Percentiles rank a stretch among this genome's conserved stretches.
These are phyloP conservation scores for Penicillium bialowiezense DNA, from an alignment of 495 filamentous ascomycete species.

Conservation along the genomic window DNA sequence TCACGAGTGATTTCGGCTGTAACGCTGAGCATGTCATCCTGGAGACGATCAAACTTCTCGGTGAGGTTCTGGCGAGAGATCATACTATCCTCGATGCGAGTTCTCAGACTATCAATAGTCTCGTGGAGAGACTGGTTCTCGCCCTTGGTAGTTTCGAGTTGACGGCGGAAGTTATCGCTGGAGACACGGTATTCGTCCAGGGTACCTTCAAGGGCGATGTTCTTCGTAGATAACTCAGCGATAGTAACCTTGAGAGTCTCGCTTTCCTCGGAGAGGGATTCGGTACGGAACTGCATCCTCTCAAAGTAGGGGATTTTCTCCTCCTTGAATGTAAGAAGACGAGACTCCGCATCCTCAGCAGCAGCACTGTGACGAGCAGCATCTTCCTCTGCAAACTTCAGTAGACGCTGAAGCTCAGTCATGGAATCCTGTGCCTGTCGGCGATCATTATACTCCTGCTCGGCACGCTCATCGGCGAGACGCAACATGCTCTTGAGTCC, in stretches of 20 bases:
- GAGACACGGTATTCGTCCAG: slow-evolving; percentile 62
- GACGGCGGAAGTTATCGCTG: slow-evolving; percentile 51
- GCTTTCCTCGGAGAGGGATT: slow-evolving; percentile 60
- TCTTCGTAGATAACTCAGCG: slow-evolving; percentile 59
- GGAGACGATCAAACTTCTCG: slow-evolving; percentile 73
- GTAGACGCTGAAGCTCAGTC: slow-evolving; percentile 63
- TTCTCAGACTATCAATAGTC: slow-evolving; percentile 63
- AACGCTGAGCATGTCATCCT: slow-evolving; percentile 79
- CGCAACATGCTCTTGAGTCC: slow-evolving; percentile 54
- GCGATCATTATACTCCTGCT: slow-evolving; percentile 62
- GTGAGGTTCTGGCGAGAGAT: slow-evolving; percentile 74
- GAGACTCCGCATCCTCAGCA: slow-evolving; percentile 61
- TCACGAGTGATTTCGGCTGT: slow-evolving; percentile 74
- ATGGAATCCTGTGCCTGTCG: slow-evolving; percentile 71
- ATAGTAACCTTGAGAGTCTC: slow-evolving; percentile 63
- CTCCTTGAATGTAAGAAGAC: slow-evolving; percentile 50
- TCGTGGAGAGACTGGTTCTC: slow-evolving; percentile 61
- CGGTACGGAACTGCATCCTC: slow-evolving; percentile 54
- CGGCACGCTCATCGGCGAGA: slow-evolving; percentile 46
- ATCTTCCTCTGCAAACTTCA: slow-evolving; percentile 74
- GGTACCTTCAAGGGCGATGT: slow-evolving; percentile 54
- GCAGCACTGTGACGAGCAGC: slow-evolving; percentile 64
- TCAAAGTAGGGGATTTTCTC: slow-evolving; percentile 51
- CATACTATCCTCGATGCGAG: slow-evolving; percentile 82
- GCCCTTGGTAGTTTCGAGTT: slow-evolving; percentile 50